Evolutionary conservation across 139 green algal species (phyloP).

Genomic region (Edaphochlamys debaryana): DNA sequence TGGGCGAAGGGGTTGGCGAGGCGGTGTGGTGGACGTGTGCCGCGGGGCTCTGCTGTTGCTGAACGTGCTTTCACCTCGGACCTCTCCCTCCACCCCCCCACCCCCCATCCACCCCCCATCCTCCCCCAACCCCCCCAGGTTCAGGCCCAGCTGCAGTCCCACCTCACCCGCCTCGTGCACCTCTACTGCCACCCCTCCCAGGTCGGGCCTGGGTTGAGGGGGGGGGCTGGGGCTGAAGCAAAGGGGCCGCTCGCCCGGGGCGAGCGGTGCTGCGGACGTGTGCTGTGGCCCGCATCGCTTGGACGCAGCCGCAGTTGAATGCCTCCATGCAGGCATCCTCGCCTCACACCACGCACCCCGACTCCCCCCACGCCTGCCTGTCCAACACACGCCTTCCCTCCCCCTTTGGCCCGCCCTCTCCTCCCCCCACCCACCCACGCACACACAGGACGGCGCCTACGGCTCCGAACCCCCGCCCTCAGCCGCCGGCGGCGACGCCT

Average conservation of each 20-base stretch:
- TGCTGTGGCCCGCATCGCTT: too few species aligned
- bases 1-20: too few species aligned
- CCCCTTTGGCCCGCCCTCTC: not conserved
- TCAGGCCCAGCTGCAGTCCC: not conserved
- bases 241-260: too few species aligned
- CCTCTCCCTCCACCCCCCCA: too few species aligned
- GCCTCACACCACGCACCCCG: too few species aligned
- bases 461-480: not conserved
- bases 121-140: not conserved
- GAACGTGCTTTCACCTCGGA: too few species aligned
- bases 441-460: constrained; percentile 14
- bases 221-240: too few species aligned
- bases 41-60: too few species aligned
- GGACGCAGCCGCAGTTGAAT: not conserved
- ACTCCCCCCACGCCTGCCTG: not conserved
- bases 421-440: not conserved
- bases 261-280: too few species aligned
- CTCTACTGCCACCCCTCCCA: constrained; percentile 5
- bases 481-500: not conserved
- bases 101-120: not conserved
- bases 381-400: not conserved
- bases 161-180: not conserved
- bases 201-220: too few species aligned
- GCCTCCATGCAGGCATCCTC: not conserved
- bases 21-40: too few species aligned